Evolutionary conservation across 306 rosid species (phyloP).

Genomic region (Inga laurina): DNA sequence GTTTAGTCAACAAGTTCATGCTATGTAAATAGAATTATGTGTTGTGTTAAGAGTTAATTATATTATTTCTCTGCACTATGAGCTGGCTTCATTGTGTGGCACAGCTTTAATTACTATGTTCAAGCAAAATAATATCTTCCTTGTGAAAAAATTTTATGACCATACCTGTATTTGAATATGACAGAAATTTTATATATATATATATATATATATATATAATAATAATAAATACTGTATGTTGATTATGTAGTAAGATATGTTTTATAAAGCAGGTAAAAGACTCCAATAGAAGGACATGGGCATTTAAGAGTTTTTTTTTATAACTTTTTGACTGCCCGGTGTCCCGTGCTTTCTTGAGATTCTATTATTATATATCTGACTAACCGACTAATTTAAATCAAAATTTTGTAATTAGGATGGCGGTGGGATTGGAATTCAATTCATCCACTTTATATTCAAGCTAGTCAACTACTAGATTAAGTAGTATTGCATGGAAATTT

Average conservation of each 20-base stretch:
- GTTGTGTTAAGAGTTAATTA: neutral
- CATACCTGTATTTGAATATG: neutral
- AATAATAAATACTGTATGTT: neutral
- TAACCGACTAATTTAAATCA: too few relatives aligned
- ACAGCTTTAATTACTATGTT: neutral
- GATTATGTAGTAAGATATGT: neutral
- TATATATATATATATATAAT: too few relatives aligned
- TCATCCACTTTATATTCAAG: too few relatives aligned
- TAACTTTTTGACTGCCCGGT: too few relatives aligned
- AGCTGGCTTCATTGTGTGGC: conserved; percentile 9
- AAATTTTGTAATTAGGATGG: too few relatives aligned
- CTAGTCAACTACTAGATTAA: too few relatives aligned
- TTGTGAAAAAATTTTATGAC: neutral
- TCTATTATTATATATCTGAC: too few relatives aligned
- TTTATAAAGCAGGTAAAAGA: neutral
- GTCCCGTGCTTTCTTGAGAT: too few relatives aligned
- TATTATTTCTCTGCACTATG: neutral
- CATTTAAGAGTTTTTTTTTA: too few relatives aligned
- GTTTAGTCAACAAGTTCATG: neutral
- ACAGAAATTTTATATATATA: neutral
- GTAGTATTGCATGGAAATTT: too few relatives aligned
- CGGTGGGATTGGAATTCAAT: too few relatives aligned
- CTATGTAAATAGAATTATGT: neutral
- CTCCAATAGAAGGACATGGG: neutral
- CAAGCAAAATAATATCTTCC: neutral